Percentiles rank a stretch among this genome's conserved stretches.
These are phyloP conservation scores for Coleophoma crateriformis DNA, from an alignment of 2,329 filamentous ascomycete species.

Conservation along the genomic window DNA sequence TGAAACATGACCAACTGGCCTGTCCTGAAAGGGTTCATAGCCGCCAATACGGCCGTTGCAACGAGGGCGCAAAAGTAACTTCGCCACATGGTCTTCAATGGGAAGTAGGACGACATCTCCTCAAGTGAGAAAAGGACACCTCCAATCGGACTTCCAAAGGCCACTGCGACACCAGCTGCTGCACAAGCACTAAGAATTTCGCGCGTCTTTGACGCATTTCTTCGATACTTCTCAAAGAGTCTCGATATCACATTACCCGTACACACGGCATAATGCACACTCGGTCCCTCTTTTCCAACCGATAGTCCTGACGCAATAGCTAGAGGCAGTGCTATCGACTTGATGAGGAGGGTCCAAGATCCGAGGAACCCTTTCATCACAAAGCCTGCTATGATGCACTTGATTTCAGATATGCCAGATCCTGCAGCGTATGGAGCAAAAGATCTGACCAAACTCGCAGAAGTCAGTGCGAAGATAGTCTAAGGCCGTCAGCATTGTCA, in stretches of 20 bases:
- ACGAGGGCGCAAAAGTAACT: conserved; percentile 98
- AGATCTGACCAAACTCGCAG: conserved; percentile 78
- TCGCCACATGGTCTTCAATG: conserved; percentile 94
- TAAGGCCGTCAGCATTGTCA: conserved; percentile 27
- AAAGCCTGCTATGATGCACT: conserved; percentile 97
- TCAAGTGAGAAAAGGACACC: conserved; percentile 95
- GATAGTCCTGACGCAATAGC: conserved; percentile 92
- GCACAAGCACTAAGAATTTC: conserved; percentile 94
- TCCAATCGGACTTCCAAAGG: conserved; percentile 95
- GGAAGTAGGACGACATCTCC: conserved; percentile 96
- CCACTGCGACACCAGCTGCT: conserved; percentile 90
- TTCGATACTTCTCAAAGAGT: conserved; percentile 86
- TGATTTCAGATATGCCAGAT: conserved; percentile 97
- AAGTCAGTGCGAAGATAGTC: conserved; percentile 74
- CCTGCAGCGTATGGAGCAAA: conserved; percentile 96
- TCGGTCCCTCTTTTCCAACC: conserved; percentile 94
- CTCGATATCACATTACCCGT: conserved; percentile 94
- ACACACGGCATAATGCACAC: conserved; percentile 98
- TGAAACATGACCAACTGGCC: conserved; percentile 99
- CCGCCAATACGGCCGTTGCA: conserved; percentile 84
- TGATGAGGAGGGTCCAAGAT: conserved; percentile 87
- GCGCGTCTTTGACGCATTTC: conserved; percentile 87
- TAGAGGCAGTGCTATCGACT: conserved; percentile 83
- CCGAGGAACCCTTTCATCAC: conserved; percentile 98
- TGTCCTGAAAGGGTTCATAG: conserved; percentile 96